Base-by-base conservation (phyloP, 1,139 yeast genomes). In the Scheffersomyces insectosa region DNA sequence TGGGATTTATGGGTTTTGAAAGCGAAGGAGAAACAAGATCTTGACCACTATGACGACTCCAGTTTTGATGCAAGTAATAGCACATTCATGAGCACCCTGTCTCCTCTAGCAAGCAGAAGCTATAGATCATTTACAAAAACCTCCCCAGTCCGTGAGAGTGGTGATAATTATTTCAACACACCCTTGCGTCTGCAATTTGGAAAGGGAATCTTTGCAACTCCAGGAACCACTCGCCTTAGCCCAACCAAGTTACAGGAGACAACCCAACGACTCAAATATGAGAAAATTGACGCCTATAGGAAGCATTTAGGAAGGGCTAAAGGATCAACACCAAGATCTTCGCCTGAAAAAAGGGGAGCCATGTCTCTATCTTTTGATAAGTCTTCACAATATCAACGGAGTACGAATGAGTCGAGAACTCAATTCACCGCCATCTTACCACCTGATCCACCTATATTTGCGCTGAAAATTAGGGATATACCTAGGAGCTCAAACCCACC, bases 181-280 rank as follows among this genome's bases (percentile, higher is more conserved):
- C 77, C 77, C 1, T 56, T 72, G 16, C 69, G 70, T 40, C 58
- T 55, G 45, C 63, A 60, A 29, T 52, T 52, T 7, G 41, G 50
- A 3, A 41, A 49, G 10, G 32, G 41, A 3, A 28, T 47, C 4
- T 50, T 51, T 3, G 52, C 63, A 6, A 63, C 67, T 2, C 72
- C 73, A 5, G 47, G 45, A 16, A 43, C 52, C 3, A 49, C 53
- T 10, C 54, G 62, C 32, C 49, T 60, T 3, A 71, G 77, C 52
- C 77, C 78, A 1, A 59, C 72, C 1, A 64, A 68, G 40, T 52
- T 72, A 12, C 75, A 70, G 43, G 74, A 68, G 46, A 72, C 78
- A 0, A 68, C 73, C 25, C 63, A 65, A 35, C 51, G 73, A 39
- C 51, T 72, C 48, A 63, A 63, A 37, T 57, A 57, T 29, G 73